Evolutionary conservation across 169 alveolate genomes (phyloP), one percentile per base, ranked within the genome.

Genomic region (Plasmodium billcollinsi): DNA sequence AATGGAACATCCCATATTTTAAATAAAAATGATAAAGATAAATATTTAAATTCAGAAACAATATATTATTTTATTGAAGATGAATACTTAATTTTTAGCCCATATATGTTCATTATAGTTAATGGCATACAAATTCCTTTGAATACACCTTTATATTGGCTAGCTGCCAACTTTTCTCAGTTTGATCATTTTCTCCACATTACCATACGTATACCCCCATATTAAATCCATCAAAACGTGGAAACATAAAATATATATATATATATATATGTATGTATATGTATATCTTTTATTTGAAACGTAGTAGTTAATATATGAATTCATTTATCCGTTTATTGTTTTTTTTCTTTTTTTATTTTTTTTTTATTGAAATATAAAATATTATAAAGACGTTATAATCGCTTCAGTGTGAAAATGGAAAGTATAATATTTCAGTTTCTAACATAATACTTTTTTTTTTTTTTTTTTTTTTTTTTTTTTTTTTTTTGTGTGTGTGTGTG

Each of bases 51-150:
- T 21, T 26, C 56, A 5, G 74, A 83, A 70, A 83, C n/a, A 47
- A 20, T 83, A 20, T 83, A 58, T 56, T 83, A 70, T n/a, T 71
- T 69, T 83, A 49, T 56, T n/a, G 91, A 83, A 43, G 91, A 83
- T 49, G 74, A 83, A 11, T 83, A 70, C 54, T 33, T 83, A 56
- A 83, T 83, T 70, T 83, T 83, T 73, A 58, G 75, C 50, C 74
- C 61, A 33, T 83, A 83, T 29, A 83, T 83, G 85, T 70, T 83
- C 52, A 59, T 83, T 59, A 83, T 83, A 54, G 45, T 83, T 15
- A 83, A 83, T 66, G 91, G 91, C 7, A 83, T 83, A 56, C 91
- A 83, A 83, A 83, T 83, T 43, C 91, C 91, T 14, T 63, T 83
- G 54, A 83, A 59, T 8, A 69, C 91, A 3, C 91, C 91, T 15